A percentile compares a stretch with the other conserved stretches of the same genome.
phyloP scores from a whole-genome alignment of 2,329 filamentous ascomycete genomes.

The Didymella exigua region DNA sequence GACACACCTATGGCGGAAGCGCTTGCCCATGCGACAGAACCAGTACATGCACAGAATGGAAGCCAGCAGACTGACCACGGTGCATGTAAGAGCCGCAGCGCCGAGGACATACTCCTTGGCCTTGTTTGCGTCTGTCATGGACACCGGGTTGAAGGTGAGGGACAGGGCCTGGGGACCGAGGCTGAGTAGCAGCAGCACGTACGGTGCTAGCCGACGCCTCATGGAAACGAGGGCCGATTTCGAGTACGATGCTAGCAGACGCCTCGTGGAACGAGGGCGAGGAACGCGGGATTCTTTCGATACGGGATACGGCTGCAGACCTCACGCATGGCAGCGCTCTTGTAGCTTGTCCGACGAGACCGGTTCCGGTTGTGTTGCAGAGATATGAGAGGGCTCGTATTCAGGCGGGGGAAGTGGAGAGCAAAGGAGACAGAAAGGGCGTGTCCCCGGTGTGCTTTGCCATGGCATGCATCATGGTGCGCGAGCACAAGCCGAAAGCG shows the following conservation, averaged over 20 bases:
- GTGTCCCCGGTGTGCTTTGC: background rate
- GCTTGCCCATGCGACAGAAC: slow-evolving; percentile 75
- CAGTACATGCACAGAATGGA: slow-evolving; percentile 59
- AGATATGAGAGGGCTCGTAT: background rate
- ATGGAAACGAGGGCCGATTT: background rate
- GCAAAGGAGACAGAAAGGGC: background rate
- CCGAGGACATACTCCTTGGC: slow-evolving; percentile 9
- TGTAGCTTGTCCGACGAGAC: background rate
- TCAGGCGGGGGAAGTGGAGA: background rate
- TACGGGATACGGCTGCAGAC: background rate
- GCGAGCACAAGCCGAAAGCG: slow-evolving; percentile 1
- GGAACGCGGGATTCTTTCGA: background rate
- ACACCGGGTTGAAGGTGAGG: slow-evolving; percentile 1
- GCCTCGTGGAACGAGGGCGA: background rate
- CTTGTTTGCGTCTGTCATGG: slow-evolving; percentile 2
- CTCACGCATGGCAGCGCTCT: background rate
- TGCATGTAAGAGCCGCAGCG: background rate
- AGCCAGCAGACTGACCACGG: slow-evolving; percentile 3
- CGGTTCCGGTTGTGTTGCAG: background rate
- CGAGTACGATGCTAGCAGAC: background rate
- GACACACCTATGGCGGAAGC: slow-evolving; percentile 73
- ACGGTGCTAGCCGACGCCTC: background rate
- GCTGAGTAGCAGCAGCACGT: background rate
- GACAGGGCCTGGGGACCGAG: background rate
- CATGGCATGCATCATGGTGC: background rate